phyloP scores from a whole-genome alignment of 2,329 filamentous ascomycete species.

The Annulohypoxylon truncatum region DNA sequence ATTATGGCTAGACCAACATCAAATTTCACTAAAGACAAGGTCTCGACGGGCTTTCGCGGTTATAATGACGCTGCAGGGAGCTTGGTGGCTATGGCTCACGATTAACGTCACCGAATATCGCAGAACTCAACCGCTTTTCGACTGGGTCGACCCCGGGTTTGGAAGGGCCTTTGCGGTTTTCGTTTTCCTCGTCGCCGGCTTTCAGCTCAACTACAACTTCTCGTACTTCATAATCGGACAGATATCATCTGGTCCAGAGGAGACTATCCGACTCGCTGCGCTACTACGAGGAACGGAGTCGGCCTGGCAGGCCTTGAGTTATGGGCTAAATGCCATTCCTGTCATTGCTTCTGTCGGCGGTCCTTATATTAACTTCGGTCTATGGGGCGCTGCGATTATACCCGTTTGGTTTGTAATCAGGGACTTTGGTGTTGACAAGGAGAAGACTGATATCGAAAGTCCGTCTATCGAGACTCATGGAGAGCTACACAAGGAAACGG shows the following conservation, averaged over 20 bases:
- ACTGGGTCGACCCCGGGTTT: constrained; percentile 74
- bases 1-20: constrained; percentile 70
- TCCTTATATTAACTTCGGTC: constrained; percentile 76
- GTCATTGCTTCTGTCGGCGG: constrained; percentile 74
- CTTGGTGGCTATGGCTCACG: constrained; percentile 79
- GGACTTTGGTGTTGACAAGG: constrained; percentile 58
- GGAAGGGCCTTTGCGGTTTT: constrained; percentile 75
- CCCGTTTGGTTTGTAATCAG: constrained; percentile 76
- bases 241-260: constrained; percentile 68
- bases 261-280: constrained; percentile 76
- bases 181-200: constrained; percentile 73
- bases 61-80: constrained; percentile 70
- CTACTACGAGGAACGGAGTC: constrained; percentile 77
- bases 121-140: constrained; percentile 67
- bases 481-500: constrained; percentile 7
- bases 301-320: constrained; percentile 78
- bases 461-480: constrained; percentile 7
- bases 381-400: constrained; percentile 72
- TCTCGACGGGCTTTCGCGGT: constrained; percentile 65
- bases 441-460: constrained; percentile 23
- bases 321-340: constrained; percentile 71
- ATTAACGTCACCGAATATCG: constrained; percentile 72
- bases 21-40: constrained; percentile 64
- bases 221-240: constrained; percentile 78
- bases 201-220: constrained; percentile 80